Conservation (phyloP, 139 green algal genomes). For the Haematococcus sp. region DNA sequence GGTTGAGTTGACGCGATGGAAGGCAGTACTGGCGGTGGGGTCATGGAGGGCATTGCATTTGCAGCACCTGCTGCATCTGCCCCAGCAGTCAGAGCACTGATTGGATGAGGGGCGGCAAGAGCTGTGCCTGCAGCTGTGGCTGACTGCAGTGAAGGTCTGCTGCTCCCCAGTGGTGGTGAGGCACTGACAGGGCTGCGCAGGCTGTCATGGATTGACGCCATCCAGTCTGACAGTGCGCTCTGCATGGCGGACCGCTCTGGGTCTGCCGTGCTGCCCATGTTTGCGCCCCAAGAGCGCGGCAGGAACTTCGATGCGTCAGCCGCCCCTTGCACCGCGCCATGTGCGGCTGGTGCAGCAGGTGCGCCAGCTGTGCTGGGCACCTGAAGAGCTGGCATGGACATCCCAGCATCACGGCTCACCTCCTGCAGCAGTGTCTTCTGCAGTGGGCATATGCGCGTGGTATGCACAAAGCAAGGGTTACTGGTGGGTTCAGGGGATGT, state of each 20-base stretch:
- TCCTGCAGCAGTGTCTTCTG: conserved; percentile 10
- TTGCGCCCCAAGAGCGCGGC: neutral
- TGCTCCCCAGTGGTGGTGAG: too few relatives aligned
- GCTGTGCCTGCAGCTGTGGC: too few relatives aligned
- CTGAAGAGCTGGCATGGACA: neutral
- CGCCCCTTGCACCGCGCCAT: neutral
- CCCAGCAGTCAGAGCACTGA: too few relatives aligned
- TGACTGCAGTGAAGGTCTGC: too few relatives aligned
- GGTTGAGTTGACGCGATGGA: too few relatives aligned
- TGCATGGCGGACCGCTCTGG: neutral
- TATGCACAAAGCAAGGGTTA: neutral
- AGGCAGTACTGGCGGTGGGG: too few relatives aligned
- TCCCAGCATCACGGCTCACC: neutral
- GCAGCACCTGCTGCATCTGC: too few relatives aligned
- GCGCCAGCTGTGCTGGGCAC: neutral
- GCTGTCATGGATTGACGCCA: neutral
- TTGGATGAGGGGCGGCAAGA: too few relatives aligned
- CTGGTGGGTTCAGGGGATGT: too few relatives aligned
- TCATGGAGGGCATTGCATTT: too few relatives aligned
- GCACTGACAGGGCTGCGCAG: neutral
- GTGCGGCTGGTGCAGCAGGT: neutral
- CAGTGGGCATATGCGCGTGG: neutral
- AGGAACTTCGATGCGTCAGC: neutral
- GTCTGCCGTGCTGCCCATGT: neutral
- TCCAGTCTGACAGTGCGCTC: neutral